Evolutionary conservation across 2,329 filamentous ascomycete species (phyloP).

Genomic region (Decorospora gaudefroyi): DNA sequence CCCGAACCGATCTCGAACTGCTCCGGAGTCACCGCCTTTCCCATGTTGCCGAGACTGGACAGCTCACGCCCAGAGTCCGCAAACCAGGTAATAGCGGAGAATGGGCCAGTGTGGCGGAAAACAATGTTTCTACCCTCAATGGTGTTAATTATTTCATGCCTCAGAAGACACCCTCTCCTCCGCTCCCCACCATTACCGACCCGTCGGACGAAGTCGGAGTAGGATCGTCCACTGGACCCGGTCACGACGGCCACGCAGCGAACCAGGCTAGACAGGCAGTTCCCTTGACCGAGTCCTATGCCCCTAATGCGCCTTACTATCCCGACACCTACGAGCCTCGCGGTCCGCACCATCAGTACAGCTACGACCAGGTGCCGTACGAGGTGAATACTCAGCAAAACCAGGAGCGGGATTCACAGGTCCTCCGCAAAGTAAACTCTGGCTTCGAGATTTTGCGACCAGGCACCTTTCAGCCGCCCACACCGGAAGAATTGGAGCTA

Average conservation of each 20-base stretch:
- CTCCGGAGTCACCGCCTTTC: slow-evolving; percentile 55
- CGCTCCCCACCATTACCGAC: slow-evolving; percentile 27
- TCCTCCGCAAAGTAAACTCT: slow-evolving; percentile 51
- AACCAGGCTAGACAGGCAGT: slow-evolving; percentile 40
- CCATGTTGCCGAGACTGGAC: slow-evolving; percentile 57
- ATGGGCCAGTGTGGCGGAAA: slow-evolving; percentile 45
- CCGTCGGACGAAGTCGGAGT: slow-evolving; percentile 20
- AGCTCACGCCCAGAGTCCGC: slow-evolving; percentile 51
- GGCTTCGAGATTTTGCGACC: slow-evolving; percentile 49
- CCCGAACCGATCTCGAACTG: slow-evolving; percentile 46
- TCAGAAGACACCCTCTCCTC: slow-evolving; percentile 46
- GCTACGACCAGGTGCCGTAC: slow-evolving; percentile 43
- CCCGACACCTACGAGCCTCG: slow-evolving; percentile 46
- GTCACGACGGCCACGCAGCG: slow-evolving; percentile 30
- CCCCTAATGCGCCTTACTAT: slow-evolving; percentile 38
- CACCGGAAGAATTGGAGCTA: slow-evolving; percentile 36
- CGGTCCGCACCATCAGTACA: slow-evolving; percentile 44
- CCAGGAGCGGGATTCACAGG: slow-evolving; percentile 38
- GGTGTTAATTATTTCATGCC: slow-evolving; percentile 48
- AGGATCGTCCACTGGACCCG: slow-evolving; percentile 16
- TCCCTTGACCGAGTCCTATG: slow-evolving; percentile 47
- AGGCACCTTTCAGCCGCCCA: slow-evolving; percentile 46
- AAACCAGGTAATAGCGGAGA: slow-evolving; percentile 46
- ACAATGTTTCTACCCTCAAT: slow-evolving; percentile 37
- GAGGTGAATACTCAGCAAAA: slow-evolving; percentile 37